Percentiles rank a stretch among this genome's conserved stretches.
Conservation (phyloP, 129 eudicot genomes). For the Rutidosis leptorrhynchoides region DNA sequence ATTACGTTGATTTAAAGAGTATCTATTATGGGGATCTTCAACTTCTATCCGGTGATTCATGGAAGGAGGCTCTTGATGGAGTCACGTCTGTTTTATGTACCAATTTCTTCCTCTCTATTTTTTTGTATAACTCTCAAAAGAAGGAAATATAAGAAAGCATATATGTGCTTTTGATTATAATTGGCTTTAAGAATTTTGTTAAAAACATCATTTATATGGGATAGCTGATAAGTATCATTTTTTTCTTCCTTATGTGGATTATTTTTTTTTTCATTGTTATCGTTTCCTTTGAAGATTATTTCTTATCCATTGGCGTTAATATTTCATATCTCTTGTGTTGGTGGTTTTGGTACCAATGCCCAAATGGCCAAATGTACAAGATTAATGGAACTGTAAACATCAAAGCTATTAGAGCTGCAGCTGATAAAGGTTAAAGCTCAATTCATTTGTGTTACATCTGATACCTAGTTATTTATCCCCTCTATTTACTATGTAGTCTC, state of each 20-base stretch:
- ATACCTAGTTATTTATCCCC: not conserved
- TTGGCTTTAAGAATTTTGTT: not conserved
- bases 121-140: not conserved
- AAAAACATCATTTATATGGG: not conserved
- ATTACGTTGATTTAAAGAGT: no score
- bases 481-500: not conserved
- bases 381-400: constrained; percentile 97
- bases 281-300: no score
- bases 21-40: constrained; percentile 82
- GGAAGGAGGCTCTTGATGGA: constrained; percentile 82
- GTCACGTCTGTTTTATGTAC: constrained; percentile 89
- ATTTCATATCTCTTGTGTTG: constrained; percentile 92
- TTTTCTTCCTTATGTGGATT: not conserved
- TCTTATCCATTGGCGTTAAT: not conserved
- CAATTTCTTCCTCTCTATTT: not conserved
- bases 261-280: not conserved
- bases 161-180: not conserved
- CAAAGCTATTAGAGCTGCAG: constrained; percentile 95
- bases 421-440: constrained; percentile 53
- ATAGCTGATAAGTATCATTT: not conserved
- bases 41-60: constrained; percentile 72
- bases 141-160: not conserved
- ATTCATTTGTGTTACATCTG: not conserved
- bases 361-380: constrained; percentile 88
- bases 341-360: constrained; percentile 91